Evolutionary conservation across 1,139 yeast species (phyloP), one percentile per base, ranked within the genome.

Genomic region (Saccharomycopsis hybrid): DNA sequence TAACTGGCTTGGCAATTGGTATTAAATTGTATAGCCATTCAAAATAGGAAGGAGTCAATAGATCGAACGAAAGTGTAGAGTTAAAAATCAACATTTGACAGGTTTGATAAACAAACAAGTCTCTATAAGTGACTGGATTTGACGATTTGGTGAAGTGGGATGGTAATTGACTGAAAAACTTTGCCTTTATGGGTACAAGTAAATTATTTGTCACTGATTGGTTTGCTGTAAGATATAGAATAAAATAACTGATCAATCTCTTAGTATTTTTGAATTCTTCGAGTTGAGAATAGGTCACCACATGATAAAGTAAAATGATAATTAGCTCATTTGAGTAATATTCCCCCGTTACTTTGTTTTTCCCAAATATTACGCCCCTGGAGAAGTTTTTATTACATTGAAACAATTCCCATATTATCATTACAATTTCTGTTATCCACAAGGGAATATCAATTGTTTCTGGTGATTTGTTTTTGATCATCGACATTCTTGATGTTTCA

Each of bases 381-480:
- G 74, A 73, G 58, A 82, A 80, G 35, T 61, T 60, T 51, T 68
- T 70, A 64, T 90, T 90, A 58, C 89, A 82, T 62, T 86, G 94
- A 39, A 79, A 67, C 47, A 88, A 65, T 60, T 86, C 96, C 87
- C 95, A 86, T 25, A 85, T 60, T 5, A 90, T 62, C 65, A 85
- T 73, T 2, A 79, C 62, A 27, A 77, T 62, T 58, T 85, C 92
- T 2, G 68, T 63, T 2, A 78, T 63, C 79, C 85, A 74, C 1
- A 72, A 58, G 0, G 81, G 72, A 1, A 82, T 70, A 8, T 64
- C 65, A 2, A 66, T 48, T 31, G 46, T 48, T 36, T 50, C 54
- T 3, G 59, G 48, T 4, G 60, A 51, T 40, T 58, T 60, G 1
- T 64, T 56, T 44, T 62, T 61, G 56, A 63, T 28, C 27, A 43